Evolutionary conservation across 768 basidiomycete genomes (phyloP), one percentile per base, ranked within the genome.

Genomic region (Auricularia sp.): DNA sequence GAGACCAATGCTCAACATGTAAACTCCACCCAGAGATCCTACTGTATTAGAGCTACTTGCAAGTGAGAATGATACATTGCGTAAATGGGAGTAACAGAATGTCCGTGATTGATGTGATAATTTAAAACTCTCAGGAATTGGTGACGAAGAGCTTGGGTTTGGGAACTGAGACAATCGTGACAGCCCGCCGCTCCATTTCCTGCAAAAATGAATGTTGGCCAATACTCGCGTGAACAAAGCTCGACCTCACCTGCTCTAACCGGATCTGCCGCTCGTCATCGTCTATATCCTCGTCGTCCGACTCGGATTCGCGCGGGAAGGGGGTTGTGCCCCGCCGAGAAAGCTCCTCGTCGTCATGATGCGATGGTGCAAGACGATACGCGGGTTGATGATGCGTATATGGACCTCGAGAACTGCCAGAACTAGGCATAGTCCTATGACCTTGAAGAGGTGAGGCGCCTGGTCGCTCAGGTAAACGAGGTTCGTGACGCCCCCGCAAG

Each of bases 141-240:
- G 83, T 81, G 60, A 92, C 81, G 80, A 84, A 85, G 64, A 93
- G 75, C 70, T 82, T 85, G 68, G 89, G 87, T 71, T 84, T 86
- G 21, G 91, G 91, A 12, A 85, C 82, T 21, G 78, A 79, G 66
- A 92, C 83, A 70, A 92, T 90, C n/a, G 87, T 88, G 36, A 92
- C 89, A 67, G 92, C 89, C 61, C 91, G 82, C 68, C 90, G 79
- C 44, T 80, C 84, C 82, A 93, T 89, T 74, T 92, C 90, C 64
- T 59, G 56, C 56, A 51, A 44, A 44, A 44, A 11, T 11, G 11
- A 11, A 11, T 18, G 43, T 44, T 18, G 18, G 43, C 43, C 11
- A 18, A 11, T 10, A 44, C 18, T 18, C 43, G 18, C 10, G 18
- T 10, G 43, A 18, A 44, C 43, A 44, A 18, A 44, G 18, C 10